A percentile compares a stretch with the other conserved stretches of the same genome.
phyloP scores from a whole-genome alignment of 2,329 filamentous ascomycete species.

The Sphaerulina musiva region DNA sequence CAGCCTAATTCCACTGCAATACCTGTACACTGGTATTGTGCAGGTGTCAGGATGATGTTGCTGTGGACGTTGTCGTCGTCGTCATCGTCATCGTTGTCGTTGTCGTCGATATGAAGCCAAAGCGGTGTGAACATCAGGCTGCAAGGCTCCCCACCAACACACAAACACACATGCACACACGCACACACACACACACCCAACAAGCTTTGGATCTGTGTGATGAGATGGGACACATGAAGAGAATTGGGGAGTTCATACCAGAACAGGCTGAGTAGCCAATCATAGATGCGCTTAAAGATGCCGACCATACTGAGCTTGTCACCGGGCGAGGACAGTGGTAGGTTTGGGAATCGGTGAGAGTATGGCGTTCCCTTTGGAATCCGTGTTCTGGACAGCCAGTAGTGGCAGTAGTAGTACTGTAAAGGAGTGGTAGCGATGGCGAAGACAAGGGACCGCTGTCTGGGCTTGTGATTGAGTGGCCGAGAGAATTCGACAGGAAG shows the following conservation, averaged over 20 bases:
- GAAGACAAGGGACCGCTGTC: constrained; percentile 12
- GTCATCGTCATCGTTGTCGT: neutral
- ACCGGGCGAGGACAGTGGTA: neutral
- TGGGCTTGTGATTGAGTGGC: constrained; percentile 8
- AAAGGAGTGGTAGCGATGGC: constrained; percentile 13
- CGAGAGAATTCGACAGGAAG: constrained; percentile 11
- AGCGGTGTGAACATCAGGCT: constrained; percentile 19
- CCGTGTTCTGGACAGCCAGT: constrained; percentile 4
- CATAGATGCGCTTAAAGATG: constrained; percentile 89
- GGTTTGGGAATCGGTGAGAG: constrained; percentile 3
- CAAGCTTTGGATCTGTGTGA: neutral
- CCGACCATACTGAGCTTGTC: constrained; percentile 61
- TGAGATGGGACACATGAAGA: neutral
- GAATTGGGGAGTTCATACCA: constrained; percentile 56
- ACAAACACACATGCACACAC: neutral
- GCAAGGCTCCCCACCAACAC: constrained; percentile 11
- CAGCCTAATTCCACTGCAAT: constrained; percentile 15
- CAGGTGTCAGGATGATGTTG: constrained; percentile 16
- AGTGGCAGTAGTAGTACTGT: constrained; percentile 2
- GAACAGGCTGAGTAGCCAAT: constrained; percentile 96
- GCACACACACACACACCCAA: constrained; percentile 1
- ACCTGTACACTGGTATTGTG: too few species aligned
- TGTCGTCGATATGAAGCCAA: neutral
- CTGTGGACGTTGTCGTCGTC: too few species aligned
- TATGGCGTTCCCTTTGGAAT: constrained; percentile 8